Base-by-base conservation (phyloP, 805 yeast species). In the Priceomyces carsonii region DNA sequence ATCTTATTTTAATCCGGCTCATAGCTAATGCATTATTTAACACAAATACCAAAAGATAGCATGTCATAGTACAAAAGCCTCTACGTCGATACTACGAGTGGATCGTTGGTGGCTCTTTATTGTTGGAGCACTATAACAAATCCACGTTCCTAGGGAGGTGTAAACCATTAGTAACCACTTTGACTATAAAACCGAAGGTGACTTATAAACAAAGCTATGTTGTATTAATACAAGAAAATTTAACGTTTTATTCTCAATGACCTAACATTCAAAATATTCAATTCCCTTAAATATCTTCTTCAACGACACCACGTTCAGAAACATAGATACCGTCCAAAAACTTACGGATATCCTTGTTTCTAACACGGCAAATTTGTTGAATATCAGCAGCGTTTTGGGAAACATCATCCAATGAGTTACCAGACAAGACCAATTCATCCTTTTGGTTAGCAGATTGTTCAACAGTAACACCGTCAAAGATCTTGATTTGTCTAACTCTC, bases 271-370 rank as follows among this genome's bases (percentile, higher is more conserved):
- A 26, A 32, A 32, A 18, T 26, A 20, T 33, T 24, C 12, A 38
- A 35, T 13, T 20, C 33, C 39, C 36, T 59, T 61, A 61, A 42
- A 51, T 43, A 18, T 82, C 90, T 68, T 82, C 86, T 50, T 73
- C 85, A 66, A 91, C 78, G 69, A 77, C 76, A 64, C 96, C 95
- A 76, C 85, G 85, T 77, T 85, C 95, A 55, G 97, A 90, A 62
- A 91, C 99, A 74, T 91, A 91, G 78, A 91, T 90, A 89, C 99
- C 99, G 75, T 95, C 99, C 81, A 93, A 85, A 83, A 91, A 91
- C 82, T 91, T 91, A 79, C 99, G 87, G 90, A 93, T 91, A 93
- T 91, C 99, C 91, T 93, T 93, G 93, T 91, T 91, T 81, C 96
- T 86, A 68, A 89, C 98, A 73, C 95, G 82, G 81, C 97, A 89